Conservation (phyloP, 768 basidiomycete genomes). For the Agrocybe praecox region DNA sequence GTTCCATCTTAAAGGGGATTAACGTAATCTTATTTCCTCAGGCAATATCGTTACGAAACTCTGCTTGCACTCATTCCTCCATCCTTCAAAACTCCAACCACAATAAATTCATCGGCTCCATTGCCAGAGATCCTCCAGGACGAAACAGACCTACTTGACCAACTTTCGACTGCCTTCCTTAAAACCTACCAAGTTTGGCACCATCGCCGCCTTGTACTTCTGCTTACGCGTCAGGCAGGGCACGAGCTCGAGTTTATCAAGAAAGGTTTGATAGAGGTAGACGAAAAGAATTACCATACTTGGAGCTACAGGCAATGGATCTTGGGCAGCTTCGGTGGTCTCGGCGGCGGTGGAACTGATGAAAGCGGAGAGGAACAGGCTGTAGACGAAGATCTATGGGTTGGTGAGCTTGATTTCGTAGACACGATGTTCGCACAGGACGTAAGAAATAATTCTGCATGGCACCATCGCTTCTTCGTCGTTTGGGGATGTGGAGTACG, state of each 20-base stretch:
- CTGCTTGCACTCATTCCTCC: constrained; percentile 60
- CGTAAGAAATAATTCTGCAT: constrained; percentile 94
- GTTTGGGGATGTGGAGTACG: constrained; percentile 71
- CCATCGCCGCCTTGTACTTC: constrained; percentile 79
- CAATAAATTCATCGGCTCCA: not conserved
- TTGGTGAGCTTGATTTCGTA: constrained; percentile 72
- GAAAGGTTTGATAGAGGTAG: constrained; percentile 59
- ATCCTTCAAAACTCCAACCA: not conserved
- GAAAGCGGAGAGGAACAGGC: constrained; percentile 13
- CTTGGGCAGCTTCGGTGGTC: constrained; percentile 79
- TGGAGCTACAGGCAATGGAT: constrained; percentile 99
- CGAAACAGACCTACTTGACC: constrained; percentile 87
- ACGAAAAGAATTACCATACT: constrained; percentile 98
- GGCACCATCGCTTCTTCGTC: constrained; percentile 95
- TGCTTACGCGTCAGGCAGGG: constrained; percentile 48
- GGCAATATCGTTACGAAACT: constrained; percentile 95
- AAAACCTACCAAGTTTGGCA: constrained; percentile 99
- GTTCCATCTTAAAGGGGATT: constrained; percentile 18
- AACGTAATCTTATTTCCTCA: constrained; percentile 30
- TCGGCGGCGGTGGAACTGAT: constrained; percentile 9
- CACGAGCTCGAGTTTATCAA: constrained; percentile 85
- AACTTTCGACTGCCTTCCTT: constrained; percentile 77
- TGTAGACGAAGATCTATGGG: constrained; percentile 55
- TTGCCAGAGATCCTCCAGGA: constrained; percentile 46
- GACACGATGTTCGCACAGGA: constrained; percentile 73